These are phyloP conservation scores for Paulownia fortunei DNA, from an alignment of 257 asterid genomes.

Conservation along the genomic window DNA sequence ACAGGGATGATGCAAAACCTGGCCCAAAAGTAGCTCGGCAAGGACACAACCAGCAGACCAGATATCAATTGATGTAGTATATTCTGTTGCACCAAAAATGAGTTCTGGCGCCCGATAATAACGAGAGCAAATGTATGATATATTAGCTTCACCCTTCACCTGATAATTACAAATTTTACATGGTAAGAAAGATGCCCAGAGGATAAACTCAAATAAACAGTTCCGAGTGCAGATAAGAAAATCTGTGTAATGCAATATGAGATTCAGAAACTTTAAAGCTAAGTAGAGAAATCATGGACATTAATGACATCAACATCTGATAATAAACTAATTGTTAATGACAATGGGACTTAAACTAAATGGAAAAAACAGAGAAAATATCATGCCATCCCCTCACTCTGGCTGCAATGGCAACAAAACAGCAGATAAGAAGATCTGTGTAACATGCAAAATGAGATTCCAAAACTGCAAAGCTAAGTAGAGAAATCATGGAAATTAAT, in stretches of 20 bases:
- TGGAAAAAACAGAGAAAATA: not conserved
- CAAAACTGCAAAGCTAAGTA: not conserved
- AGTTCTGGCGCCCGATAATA: constrained; percentile 96
- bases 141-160: constrained; percentile 90
- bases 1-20: constrained; percentile 52
- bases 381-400: not conserved
- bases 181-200: constrained; percentile 40
- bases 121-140: constrained; percentile 92
- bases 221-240: too few species aligned
- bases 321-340: not conserved
- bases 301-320: not conserved
- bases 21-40: constrained; percentile 93
- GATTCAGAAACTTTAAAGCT: not conserved
- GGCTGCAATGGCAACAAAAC: not conserved
- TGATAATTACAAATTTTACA: constrained; percentile 41
- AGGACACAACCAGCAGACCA: constrained; percentile 98
- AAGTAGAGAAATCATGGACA: too few species aligned
- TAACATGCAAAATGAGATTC: too few species aligned
- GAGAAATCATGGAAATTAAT: too few species aligned
- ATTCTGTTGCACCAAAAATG: constrained; percentile 91
- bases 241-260: too few species aligned
- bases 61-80: constrained; percentile 78
- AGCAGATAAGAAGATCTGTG: too few species aligned
- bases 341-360: not conserved
- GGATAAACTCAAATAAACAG: too few species aligned